Evolutionary conservation across 805 yeast species (phyloP), one percentile per base, ranked within the genome.

Genomic region (Myxozyma vanderwaltii): DNA sequence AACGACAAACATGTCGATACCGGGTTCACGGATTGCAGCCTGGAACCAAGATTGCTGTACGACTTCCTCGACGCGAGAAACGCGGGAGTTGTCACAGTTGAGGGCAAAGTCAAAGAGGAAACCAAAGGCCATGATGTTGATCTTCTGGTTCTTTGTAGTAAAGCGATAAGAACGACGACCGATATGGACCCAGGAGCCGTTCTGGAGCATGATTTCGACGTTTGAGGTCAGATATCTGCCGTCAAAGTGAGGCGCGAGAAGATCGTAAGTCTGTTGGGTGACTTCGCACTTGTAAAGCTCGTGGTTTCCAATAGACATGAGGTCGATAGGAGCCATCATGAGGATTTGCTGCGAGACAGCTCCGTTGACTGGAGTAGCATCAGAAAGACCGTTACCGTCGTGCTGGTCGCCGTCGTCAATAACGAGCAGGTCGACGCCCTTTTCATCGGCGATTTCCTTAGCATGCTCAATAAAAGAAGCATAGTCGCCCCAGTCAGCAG

Each of bases 401-500:
- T 89, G 96, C 63, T 89, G 84, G 72, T 92, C 98, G 3, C 98
- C 98, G 0, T 95, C 84, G 69, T 92, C 98, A 1, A 92, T 79
- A 3, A 91, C 68, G 2, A 92, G 67, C 19, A 91, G 70, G 69
- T 92, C 98, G 19, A 78, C 82, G 1, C 78, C 79, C 10, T 76
- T 47, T 33, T 71, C 59, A 24, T 74, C 76, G 0, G 89, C 85
- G 19, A 69, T 66, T 0, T 68, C 63, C 35, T 77, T 75, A 67
- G 91, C 71, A 56, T 81, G 82, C 3, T 72, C 63, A 0, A 83
- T 75, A 70, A 92, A 91, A 0, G 91, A 84, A 2, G 88, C 70
- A 60, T 87, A 89, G 69, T 92, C 96, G 8, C 97, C 97, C 96
- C 96, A 92, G 71, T 91, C 89, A 3, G 89, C 94, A 39, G 86